Percentiles rank a stretch among this genome's conserved stretches.
phyloP scores from a whole-genome alignment of 208 protist species.

The Trypanosoma grayi region DNA sequence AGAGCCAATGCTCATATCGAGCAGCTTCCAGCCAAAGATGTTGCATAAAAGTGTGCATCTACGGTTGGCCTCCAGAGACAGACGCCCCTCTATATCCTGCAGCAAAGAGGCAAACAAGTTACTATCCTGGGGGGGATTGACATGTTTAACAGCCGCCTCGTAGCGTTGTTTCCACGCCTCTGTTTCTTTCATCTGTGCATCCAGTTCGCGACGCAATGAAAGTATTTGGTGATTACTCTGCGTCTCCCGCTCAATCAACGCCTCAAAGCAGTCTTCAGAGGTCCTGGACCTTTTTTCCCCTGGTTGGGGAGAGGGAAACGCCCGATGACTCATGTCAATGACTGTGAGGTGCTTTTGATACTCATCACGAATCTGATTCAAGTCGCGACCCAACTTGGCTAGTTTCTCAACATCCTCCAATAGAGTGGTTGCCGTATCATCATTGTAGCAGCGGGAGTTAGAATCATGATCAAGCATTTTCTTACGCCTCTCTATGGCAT shows the following conservation, averaged over 20 bases:
- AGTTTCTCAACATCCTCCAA: slow-evolving; percentile 19
- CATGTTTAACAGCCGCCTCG: slow-evolving; percentile 6
- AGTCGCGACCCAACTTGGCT: slow-evolving; percentile 7
- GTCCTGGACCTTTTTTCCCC: slow-evolving; percentile 12
- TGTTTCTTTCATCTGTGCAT: neutral
- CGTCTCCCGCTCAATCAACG: slow-evolving; percentile 1
- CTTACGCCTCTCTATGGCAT: slow-evolving; percentile 2
- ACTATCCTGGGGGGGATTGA: slow-evolving; percentile 11
- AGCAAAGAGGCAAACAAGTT: slow-evolving; percentile 18
- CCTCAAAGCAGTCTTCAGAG: neutral
- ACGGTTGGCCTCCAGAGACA: neutral
- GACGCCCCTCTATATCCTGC: slow-evolving; percentile 4
- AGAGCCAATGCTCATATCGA: slow-evolving; percentile 4
- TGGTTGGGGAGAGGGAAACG: neutral
- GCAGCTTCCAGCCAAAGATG: slow-evolving; percentile 30
- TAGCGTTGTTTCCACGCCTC: slow-evolving; percentile 17
- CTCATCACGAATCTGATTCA: slow-evolving; percentile 15
- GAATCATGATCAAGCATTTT: neutral
- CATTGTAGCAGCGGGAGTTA: slow-evolving; percentile 4
- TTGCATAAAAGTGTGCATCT: slow-evolving; percentile 8
- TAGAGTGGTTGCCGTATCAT: neutral
- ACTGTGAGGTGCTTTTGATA: neutral
- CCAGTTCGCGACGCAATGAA: slow-evolving; percentile 2
- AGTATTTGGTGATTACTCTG: slow-evolving; percentile 6
- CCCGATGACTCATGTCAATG: neutral